Conservation (phyloP, 345 rosid species). For the Sonneratia alba region DNA sequence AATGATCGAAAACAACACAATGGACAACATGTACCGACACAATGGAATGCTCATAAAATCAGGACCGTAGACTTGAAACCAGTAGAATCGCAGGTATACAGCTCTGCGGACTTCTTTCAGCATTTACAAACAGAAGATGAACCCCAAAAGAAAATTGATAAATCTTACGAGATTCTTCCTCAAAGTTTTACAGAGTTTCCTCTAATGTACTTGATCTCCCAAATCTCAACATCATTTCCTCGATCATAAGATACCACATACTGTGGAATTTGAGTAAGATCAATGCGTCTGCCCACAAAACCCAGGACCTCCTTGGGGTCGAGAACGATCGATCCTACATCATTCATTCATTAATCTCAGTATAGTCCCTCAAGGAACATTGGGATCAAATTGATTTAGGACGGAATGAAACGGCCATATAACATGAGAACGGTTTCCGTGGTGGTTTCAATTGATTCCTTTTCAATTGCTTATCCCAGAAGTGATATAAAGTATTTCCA, state of each 20-base stretch:
- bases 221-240: constrained; percentile 71
- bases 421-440: neutral
- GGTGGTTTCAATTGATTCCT: neutral
- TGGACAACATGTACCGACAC: neutral
- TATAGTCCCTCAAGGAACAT: neutral
- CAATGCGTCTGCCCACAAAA: constrained; percentile 50
- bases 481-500: neutral
- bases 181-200: neutral
- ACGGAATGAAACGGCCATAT: neutral
- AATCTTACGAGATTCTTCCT: neutral
- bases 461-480: neutral
- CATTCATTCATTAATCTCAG: neutral
- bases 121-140: neutral
- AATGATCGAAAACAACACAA: neutral
- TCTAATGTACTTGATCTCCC: constrained; percentile 52
- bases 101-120: neutral
- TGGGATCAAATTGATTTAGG: neutral
- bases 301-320: constrained; percentile 12
- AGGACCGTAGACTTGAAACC: neutral
- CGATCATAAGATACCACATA: constrained; percentile 48
- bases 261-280: constrained; percentile 45
- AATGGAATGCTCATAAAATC: too few relatives aligned
- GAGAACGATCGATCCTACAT: constrained; percentile 22
- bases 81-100: neutral
- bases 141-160: too few relatives aligned